Evolutionary conservation across 75 land plant genomes (phyloP), one percentile per base, ranked within the genome.

Genomic region (Picea glauca): DNA sequence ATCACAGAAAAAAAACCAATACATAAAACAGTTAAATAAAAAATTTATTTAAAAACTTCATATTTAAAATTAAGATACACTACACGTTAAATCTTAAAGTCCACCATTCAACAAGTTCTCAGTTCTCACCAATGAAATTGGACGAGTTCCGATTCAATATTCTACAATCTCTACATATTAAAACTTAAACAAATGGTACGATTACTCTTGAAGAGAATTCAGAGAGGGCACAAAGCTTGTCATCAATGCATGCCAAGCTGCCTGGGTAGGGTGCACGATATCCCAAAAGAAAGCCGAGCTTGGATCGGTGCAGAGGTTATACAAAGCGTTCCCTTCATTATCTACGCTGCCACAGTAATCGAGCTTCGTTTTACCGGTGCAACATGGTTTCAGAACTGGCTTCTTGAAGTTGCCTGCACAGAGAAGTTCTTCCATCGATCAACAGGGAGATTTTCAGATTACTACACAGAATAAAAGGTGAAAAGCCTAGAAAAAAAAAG

Each of bases 271-370:
- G 75, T 89, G 91, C 8, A 81, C 54, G 3, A 13, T 5, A 57
- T 89, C 91, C 91, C 91, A 89, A 60, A 80, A 89, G 83, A 89
- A 80, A 35, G 80, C 35, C 13, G 81, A 77, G 15, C 76, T 38
- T 38, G 87, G 89, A 13, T 87, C 58, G 17, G 65, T 43, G 73
- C 91, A 90, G 4, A 87, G 38, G 0, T 62, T 79, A 59, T 85
- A 90, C 62, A 79, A 56, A 58, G 77, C 83, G 0, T 26, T n/a
- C 15, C 89, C 86, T 32, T 72, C 67, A 2, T 15, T 60, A 32
- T 81, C 83, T 4, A 81, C 38, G 60, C 77, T 83, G 43, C 89
- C 85, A 58, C 91, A 90, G 0, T 17, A 33, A 40, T 38, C 35
- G n/a, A 13, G 40, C 1, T 32, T 35, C 33, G 31, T 73, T 12